Evolutionary conservation across 176 grass and related monocot species (phyloP), one percentile per base, ranked within the genome.

Genomic region (Oryza glaberrima): DNA sequence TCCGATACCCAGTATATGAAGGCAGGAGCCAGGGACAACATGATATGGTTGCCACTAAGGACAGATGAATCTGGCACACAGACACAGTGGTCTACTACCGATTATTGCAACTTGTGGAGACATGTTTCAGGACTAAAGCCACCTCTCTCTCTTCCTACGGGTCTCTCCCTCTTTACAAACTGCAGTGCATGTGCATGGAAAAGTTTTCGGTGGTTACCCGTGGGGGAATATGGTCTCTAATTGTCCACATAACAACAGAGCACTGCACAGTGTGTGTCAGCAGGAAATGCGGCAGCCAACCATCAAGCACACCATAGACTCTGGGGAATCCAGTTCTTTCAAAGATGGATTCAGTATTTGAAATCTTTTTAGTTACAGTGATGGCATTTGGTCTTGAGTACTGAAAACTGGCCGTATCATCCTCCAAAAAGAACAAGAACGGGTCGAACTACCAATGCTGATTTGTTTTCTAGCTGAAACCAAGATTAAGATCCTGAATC

Each of bases 301-400:
- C 84, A 86, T 83, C 67, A 88, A 83, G n/a, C 34, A 78, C 73
- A 61, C 26, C 69, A 74, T 60, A 4, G 35, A 36, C 35, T 36
- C 35, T 25, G 6, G 20, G 17, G 7, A 22, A 61, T 10, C 54
- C 3, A 66, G 77, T 46, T 78, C 20, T 47, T 72, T 63, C 14
- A 45, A 49, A 67, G 41, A 65, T 35, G 26, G 69, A 73, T n/a
- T 52, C 35, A 9, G 28, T 28, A 34, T 23, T 56, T 54, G n/a
- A 52, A 43, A 47, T 69, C 1, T 67, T 65, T 76, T 69, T 11
- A 41, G 11, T 70, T 12, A 36, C 5, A 3, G 17, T 5, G 16
- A 7, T 48, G 79, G 68, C 68, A 60, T 82, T 44, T 61, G 38
- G 69, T 64, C 16, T 9, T 26, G 22, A 71, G 5, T 60, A 19